Evolutionary conservation across 129 eudicot genomes (phyloP), one percentile per base, ranked within the genome.

Genomic region (Lonicera japonica): DNA sequence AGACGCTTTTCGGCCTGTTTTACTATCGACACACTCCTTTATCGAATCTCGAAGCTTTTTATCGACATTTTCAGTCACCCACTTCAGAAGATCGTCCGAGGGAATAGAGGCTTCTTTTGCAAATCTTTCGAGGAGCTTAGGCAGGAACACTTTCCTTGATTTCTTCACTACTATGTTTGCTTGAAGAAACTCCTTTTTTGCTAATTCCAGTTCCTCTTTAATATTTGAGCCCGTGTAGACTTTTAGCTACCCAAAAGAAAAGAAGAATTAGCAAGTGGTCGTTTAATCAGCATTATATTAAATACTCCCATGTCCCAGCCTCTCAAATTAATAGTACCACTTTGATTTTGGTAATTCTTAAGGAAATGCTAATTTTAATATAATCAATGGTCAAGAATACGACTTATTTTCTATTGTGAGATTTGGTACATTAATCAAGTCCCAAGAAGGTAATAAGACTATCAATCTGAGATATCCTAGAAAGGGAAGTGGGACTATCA

Each of bases 121-220:
- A 40, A 70, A 82, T 68, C 88, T 79, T 70, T 88, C 96, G 24
- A 85, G 77, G 58, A 88, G 23, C 63, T 80, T 88, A 0, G 96
- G 96, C 29, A 84, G 64, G 61, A 72, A 82, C 45, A 85, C 76
- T 67, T 77, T 88, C 74, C 73, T 88, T 23, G 89, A 85, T 63
- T 88, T 88, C 77, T 88, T 84, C 22, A 88, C 85, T 9, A 88
- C n/a, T 45, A 88, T 60, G 66, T 88, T 88, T 46, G 96, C 75
- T 54, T 82, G 80, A 63, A 88, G 87, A 61, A 82, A 88, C 56
- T 82, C 94, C 76, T 72, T 80, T 67, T 75, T 85, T 25, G 94
- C 89, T 54, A 50, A 41, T 71, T 84, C 87, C 53, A 88, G 77
- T 70, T 88, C 94, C 17, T 79, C 89, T 72, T 69, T 64, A 62